Base-by-base conservation (phyloP, 352 stramenopile genomes). In the Globisporangium echinulatum region DNA sequence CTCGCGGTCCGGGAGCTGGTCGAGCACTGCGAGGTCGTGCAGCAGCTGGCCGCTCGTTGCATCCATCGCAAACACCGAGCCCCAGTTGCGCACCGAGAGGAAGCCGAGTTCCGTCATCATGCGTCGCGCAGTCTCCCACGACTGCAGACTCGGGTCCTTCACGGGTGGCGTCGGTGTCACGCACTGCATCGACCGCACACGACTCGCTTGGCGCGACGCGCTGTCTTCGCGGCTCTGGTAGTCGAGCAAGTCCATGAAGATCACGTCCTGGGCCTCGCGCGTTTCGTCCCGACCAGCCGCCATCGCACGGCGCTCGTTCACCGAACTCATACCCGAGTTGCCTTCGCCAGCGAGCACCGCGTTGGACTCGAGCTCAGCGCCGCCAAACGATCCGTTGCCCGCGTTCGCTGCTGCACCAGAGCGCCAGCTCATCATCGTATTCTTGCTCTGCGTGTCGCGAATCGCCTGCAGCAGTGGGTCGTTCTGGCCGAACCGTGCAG, bases 101-200 rank as follows among this genome's bases (percentile, higher is more conserved):
- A 95, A 92, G 4, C 85, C 83, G 4, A 93, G 64, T 47, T 95
- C 82, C 9, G 77, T 92, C 74, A 95, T 88, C 77, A 95, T 90
- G 33, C 82, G 69, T 7, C 85, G 71, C 40, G 85, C 89, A 8
- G 89, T 74, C 53, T 87, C 82, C 75, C 83, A 91, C 17, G 78
- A 88, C 39, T 81, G 66, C 5, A 90, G 72, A 17, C 72, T 69
- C 37, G 67, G 59, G 60, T 91, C 81, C 54, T 87, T 82, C n/a
- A 67, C 50, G 10, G 72, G 74, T 47, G 72, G 71, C 36, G 61
- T 59, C n/a, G 82, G 79, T n/a, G 75, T 72, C 33, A 38, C 53
- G 38, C 69, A 85, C 58, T 56, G 67, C 10, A 33, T 19, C 48
- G 55, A 53, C 1, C 62, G 54, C 36, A 66, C 6, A 5, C 15